Evolutionary conservation across 2,329 filamentous ascomycete genomes (phyloP).

Genomic region (Macrophomina phaseolina): DNA sequence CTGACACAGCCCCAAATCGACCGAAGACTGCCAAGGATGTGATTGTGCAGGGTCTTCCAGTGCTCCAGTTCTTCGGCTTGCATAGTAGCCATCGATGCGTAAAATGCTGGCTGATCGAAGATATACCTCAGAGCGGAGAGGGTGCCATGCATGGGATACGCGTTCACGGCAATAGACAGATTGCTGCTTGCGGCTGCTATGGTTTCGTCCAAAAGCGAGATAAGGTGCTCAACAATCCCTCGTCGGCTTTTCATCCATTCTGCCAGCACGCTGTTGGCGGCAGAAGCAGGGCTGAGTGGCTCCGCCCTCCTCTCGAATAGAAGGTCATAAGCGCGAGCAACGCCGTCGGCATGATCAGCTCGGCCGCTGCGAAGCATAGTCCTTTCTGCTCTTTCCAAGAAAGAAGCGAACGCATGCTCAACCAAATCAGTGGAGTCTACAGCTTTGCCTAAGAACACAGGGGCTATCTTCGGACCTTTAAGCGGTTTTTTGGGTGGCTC

Average conservation of each 20-base stretch:
- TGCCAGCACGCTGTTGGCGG: neutral
- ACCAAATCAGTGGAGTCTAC: neutral
- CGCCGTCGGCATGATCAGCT: slow-evolving; percentile 90
- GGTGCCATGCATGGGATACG: slow-evolving; percentile 53
- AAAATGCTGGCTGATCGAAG: slow-evolving; percentile 49
- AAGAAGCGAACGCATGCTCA: slow-evolving; percentile 32
- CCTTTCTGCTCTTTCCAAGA: slow-evolving; percentile 51
- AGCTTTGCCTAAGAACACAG: neutral
- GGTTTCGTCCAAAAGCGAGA: slow-evolving; percentile 68
- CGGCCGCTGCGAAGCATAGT: slow-evolving; percentile 74
- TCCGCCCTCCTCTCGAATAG: slow-evolving; percentile 53
- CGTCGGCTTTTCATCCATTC: slow-evolving; percentile 17
- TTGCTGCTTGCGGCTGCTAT: slow-evolving; percentile 67
- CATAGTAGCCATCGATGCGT: slow-evolving; percentile 28
- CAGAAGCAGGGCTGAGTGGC: neutral
- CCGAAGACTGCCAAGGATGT: slow-evolving; percentile 65
- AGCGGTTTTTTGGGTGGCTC: neutral
- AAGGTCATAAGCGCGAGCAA: slow-evolving; percentile 77
- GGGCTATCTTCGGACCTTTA: neutral
- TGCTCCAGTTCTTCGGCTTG: slow-evolving; percentile 18
- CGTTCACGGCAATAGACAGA: slow-evolving; percentile 64
- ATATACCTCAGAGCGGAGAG: slow-evolving; percentile 54
- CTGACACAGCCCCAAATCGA: slow-evolving; percentile 79
- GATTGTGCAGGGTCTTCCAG: slow-evolving; percentile 56
- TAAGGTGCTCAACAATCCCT: slow-evolving; percentile 62